phyloP scores from a whole-genome alignment of 805 yeast genomes.

The Saturnispora mendoncae region DNA sequence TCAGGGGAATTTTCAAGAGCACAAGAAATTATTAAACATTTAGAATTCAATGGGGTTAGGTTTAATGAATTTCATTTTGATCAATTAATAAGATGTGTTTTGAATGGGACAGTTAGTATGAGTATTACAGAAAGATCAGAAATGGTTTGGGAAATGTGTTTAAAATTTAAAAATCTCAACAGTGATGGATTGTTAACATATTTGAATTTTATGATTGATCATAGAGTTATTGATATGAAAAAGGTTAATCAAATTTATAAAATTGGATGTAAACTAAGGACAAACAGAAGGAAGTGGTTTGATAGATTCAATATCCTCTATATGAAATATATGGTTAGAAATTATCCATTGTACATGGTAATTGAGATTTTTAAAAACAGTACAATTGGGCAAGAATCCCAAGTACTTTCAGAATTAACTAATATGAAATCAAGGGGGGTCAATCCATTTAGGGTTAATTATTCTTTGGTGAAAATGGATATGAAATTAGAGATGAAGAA shows the following conservation, averaged over 20 bases:
- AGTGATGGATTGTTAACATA: constrained; percentile 24
- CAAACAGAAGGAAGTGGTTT: constrained; percentile 23
- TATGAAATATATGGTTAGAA: constrained; percentile 25
- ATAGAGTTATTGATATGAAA: constrained; percentile 18
- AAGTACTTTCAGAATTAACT: background rate
- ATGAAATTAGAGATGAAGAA: constrained; percentile 15
- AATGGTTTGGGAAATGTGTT: constrained; percentile 26
- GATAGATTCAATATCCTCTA: constrained; percentile 24
- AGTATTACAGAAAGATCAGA: constrained; percentile 1
- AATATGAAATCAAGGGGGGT: constrained; percentile 12
- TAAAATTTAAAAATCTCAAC: constrained; percentile 15
- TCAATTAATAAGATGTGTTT: constrained; percentile 23
- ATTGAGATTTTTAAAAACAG: constrained; percentile 20
- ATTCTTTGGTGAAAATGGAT: constrained; percentile 19
- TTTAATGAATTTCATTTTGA: constrained; percentile 26
- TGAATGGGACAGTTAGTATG: constrained; percentile 9
- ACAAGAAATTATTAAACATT: constrained; percentile 23
- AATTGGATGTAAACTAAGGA: constrained; percentile 12
- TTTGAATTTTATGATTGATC: constrained; percentile 24
- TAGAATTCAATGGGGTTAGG: constrained; percentile 20
- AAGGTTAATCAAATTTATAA: constrained; percentile 20
- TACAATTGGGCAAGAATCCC: background rate
- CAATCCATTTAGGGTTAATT: constrained; percentile 26
- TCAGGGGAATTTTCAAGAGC: constrained; percentile 24
- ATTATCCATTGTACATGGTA: constrained; percentile 19